phyloP scores from a whole-genome alignment of 345 rosid species.

The Camelina laxa region DNA sequence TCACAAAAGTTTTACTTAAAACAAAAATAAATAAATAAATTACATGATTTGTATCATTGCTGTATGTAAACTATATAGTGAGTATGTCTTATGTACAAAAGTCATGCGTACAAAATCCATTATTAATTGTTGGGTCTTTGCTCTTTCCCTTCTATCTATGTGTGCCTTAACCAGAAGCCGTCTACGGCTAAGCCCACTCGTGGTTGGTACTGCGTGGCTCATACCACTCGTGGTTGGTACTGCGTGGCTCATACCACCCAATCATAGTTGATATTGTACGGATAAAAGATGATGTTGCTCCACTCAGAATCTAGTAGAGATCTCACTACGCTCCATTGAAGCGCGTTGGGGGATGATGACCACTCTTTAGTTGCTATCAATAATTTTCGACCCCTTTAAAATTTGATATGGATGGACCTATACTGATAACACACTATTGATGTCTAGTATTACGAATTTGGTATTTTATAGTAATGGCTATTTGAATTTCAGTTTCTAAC shows the following conservation, averaged over 20 bases:
- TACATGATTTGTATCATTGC: neutral
- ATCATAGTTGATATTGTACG: conserved; percentile 1
- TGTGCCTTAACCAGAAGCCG: conserved; percentile 30
- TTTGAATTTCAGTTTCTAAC: neutral
- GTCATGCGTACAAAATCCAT: conserved; percentile 24
- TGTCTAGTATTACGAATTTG: conserved; percentile 9
- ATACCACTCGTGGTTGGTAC: neutral
- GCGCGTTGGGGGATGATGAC: conserved; percentile 10
- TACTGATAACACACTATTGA: conserved; percentile 18
- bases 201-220: neutral
- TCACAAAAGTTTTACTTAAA: neutral
- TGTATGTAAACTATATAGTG: no score
- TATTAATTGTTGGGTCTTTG: conserved; percentile 13
- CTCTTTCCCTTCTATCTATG: conserved; percentile 12
- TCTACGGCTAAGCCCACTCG: neutral
- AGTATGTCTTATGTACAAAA: conserved; percentile 15
- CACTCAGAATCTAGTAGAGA: conserved; percentile 23
- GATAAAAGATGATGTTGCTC: conserved; percentile 25
- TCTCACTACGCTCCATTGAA: neutral
- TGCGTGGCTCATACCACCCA: neutral
- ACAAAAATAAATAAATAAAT: neutral
- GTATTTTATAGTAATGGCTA: neutral
- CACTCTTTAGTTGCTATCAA: conserved; percentile 35
- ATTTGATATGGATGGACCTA: conserved; percentile 20
- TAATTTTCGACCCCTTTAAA: neutral